Conservation (phyloP, 2,329 filamentous ascomycete species). For the Curvularia sp. region DNA sequence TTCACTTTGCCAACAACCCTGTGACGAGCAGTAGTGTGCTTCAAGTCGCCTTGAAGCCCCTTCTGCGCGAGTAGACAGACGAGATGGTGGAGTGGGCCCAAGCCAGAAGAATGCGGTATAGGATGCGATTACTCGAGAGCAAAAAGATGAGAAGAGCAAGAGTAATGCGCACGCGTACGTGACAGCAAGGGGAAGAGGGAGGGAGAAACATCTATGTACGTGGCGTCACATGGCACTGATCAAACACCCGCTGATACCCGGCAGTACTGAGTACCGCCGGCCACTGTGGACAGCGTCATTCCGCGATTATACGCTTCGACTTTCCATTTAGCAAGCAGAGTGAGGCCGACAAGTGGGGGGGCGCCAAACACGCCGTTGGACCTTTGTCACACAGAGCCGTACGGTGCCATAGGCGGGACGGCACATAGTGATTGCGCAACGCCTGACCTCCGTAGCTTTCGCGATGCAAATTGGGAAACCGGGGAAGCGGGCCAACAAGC, state of each 20-base stretch:
- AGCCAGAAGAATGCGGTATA: not conserved
- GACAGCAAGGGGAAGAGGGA: not conserved
- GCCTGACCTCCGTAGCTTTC: constrained; percentile 19
- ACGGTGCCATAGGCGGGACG: constrained; percentile 13
- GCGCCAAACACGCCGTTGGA: constrained; percentile 14
- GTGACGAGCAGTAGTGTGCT: not conserved
- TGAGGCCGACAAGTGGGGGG: constrained; percentile 3
- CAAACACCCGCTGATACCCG: not conserved
- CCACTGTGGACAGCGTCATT: not conserved
- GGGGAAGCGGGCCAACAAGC: constrained; percentile 27
- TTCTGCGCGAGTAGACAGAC: not conserved
- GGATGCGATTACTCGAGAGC: not conserved
- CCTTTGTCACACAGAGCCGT: constrained; percentile 18
- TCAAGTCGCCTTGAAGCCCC: not conserved
- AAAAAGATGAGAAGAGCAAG: not conserved
- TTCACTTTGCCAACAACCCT: not conserved
- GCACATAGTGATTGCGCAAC: constrained; percentile 27
- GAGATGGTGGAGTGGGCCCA: not conserved
- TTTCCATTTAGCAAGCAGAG: not conserved
- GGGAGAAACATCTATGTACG: not conserved
- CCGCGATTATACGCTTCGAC: not conserved
- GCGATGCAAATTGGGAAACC: constrained; percentile 14
- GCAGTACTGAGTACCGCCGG: not conserved
- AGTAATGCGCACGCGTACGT: not conserved
- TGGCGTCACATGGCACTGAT: constrained; percentile 2